Evolutionary conservation across 2,329 filamentous ascomycete species (phyloP).

Genomic region (Colletotrichum spaethianum): DNA sequence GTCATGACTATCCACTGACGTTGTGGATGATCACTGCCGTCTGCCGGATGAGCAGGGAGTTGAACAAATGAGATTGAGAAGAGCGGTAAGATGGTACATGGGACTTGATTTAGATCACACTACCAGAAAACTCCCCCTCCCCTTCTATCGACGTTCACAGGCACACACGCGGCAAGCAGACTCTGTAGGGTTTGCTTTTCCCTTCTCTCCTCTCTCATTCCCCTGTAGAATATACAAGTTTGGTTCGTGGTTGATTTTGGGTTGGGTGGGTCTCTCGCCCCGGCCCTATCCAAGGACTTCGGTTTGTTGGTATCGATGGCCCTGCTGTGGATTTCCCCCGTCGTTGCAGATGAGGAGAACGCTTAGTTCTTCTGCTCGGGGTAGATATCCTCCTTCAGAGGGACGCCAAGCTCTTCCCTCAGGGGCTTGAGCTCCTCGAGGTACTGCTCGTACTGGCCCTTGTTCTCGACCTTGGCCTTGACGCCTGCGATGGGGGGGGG

Average conservation of each 20-base stretch:
- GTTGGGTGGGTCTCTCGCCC: conserved; percentile 4
- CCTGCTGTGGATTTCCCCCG: background rate
- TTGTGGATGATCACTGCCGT: background rate
- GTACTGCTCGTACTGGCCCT: conserved; percentile 96
- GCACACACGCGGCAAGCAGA: conserved; percentile 25
- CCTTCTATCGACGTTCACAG: conserved; percentile 41
- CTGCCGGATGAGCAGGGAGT: background rate
- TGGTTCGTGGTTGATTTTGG: conserved; percentile 29
- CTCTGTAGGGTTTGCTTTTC: conserved; percentile 22
- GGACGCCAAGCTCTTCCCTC: conserved; percentile 92
- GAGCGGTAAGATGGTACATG: conserved; percentile 34
- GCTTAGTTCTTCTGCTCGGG: conserved; percentile 71
- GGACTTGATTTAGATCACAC: conserved; percentile 38
- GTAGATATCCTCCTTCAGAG: conserved; percentile 93
- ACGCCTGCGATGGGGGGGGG: conserved; percentile 75
- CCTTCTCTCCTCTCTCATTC: conserved; percentile 30
- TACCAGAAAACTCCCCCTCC: conserved; percentile 34
- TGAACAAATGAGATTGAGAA: conserved; percentile 25
- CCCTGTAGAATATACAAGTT: conserved; percentile 56
- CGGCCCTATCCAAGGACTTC: conserved; percentile 24
- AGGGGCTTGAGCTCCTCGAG: conserved; percentile 92
- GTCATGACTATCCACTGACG: background rate
- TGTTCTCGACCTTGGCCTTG: conserved; percentile 99
- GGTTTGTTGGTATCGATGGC: conserved; percentile 1
- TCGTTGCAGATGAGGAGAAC: background rate